Base-by-base conservation (phyloP, 2,329 filamentous ascomycete genomes). In the Ascochyta pisi region DNA sequence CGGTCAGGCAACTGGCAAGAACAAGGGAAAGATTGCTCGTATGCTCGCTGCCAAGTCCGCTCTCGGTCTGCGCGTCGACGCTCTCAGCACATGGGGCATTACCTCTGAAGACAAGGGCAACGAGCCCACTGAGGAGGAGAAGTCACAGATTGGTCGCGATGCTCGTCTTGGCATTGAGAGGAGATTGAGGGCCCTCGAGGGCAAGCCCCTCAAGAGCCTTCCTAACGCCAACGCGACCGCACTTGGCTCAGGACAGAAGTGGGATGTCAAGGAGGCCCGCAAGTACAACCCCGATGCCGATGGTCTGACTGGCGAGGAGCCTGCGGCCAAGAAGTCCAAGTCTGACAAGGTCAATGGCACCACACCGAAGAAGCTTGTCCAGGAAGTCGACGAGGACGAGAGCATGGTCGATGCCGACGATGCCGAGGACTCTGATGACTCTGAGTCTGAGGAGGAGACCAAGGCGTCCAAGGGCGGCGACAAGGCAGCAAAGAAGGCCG, bases 21-120 rank as follows among this genome's bases (percentile, higher is more conserved):
- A 98, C 84, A 99, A 99, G 88, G 95, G 95, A 70, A 99, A 99
- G 84, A 96, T 99, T 73, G 95, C 95, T 38, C 91, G 95, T 84
- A 92, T 96, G 83, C 85, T 99, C 59, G 90, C 95, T 44, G 90
- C 94, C 66, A 98, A 98, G 84, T 88, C 94, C 42, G 92, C 95
- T 24, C 86, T 99, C 46, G 93, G 93, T 83, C 83, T 97, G 44
- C 92, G 95, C 79, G 90, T 96, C 45, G 95, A 99, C 77, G 92
- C 95, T 26, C 84, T 96, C 40, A 87, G 88, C 50, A 90, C 93
- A 61, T 92, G 90, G 83, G 85, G 85, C 61, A 84, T 84, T 42
- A 86, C 89, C 54, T 86, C 86, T 57, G 73, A 73, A 43, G 69
- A 70, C 50, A 67, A 66, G 13, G 47, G 59, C n/a, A 61, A 73